These are phyloP conservation scores for Cryptosporidium tyzzeri DNA, from an alignment of 169 alveolate genomes.

Conservation along the genomic window DNA sequence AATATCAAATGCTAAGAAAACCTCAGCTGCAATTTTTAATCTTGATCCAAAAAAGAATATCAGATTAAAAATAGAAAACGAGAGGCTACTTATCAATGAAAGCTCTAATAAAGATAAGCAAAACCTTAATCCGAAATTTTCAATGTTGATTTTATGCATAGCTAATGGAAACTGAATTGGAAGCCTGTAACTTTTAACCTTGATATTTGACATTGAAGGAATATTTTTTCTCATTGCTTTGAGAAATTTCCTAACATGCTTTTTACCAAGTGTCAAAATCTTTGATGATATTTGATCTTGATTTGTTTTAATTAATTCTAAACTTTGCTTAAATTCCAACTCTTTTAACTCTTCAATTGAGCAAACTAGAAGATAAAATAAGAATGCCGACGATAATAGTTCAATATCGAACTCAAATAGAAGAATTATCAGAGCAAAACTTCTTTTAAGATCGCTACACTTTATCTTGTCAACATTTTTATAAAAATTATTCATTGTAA, in stretches of 20 bases:
- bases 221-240: not conserved
- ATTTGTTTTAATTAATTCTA: not conserved
- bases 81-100: not conserved
- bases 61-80: not conserved
- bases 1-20: constrained; percentile 15
- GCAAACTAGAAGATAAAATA: constrained; percentile 4
- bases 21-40: not conserved
- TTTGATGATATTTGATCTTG: not conserved
- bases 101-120: constrained; percentile 1
- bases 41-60: constrained; percentile 24
- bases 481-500: not conserved
- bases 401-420: not conserved
- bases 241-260: not conserved
- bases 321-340: not conserved
- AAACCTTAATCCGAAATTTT: not conserved
- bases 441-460: not conserved
- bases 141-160: not conserved
- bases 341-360: not conserved
- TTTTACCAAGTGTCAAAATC: not conserved
- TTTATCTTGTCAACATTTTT: too few relatives aligned
- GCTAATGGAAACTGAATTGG: not conserved
- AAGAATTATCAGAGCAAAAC: not conserved
- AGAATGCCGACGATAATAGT: not conserved
- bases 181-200: too few relatives aligned
- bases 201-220: not conserved